These are phyloP conservation scores for Backusella circina DNA, from an alignment of 192 early-diverging fungal genomes.

Conservation along the genomic window DNA sequence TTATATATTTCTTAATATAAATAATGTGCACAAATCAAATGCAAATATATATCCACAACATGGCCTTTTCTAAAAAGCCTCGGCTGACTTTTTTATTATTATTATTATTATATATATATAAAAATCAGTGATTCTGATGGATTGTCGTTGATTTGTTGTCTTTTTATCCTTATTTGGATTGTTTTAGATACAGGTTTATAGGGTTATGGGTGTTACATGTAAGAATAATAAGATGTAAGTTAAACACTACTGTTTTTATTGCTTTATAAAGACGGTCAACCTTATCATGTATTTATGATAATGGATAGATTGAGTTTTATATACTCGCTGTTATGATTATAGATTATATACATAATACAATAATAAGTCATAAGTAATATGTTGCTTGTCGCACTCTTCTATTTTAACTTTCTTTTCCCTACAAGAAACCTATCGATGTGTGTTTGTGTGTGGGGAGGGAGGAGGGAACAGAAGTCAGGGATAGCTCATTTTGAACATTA, in stretches of 20 bases:
- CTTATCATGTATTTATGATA: neutral
- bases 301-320: neutral
- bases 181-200: neutral
- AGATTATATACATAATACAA: neutral
- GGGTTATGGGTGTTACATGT: neutral
- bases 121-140: neutral
- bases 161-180: neutral
- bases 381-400: neutral
- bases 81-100: neutral
- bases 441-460: neutral
- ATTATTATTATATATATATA: neutral
- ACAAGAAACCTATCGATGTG: neutral
- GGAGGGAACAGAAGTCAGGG: neutral
- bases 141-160: neutral
- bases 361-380: neutral
- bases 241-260: neutral
- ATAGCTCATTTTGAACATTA: neutral
- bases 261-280: neutral
- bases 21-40: constrained; percentile 1
- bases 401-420: neutral
- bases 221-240: neutral
- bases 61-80: neutral
- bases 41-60: neutral
- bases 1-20: neutral
- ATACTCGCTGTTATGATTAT: too few species aligned